phyloP scores from a whole-genome alignment of 2,329 filamentous ascomycete species.

The Pseudovirgaria hyperparasitica region DNA sequence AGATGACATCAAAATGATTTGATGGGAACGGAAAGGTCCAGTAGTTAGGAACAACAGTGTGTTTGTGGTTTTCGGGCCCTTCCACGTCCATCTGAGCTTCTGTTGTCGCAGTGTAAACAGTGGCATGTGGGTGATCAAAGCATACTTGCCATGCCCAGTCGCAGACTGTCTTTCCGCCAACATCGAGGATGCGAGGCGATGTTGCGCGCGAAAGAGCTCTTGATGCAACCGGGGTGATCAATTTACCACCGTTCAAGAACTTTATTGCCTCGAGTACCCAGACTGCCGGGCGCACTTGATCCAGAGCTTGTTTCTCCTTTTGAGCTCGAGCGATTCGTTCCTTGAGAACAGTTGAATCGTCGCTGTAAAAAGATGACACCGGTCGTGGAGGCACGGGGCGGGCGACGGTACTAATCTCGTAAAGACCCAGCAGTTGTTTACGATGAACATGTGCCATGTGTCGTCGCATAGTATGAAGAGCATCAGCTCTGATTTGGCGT shows the following conservation, averaged over 20 bases:
- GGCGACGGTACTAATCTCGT: conserved; percentile 49
- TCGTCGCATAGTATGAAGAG: conserved; percentile 70
- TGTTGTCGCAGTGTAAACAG: conserved; percentile 50
- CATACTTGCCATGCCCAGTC: conserved; percentile 97
- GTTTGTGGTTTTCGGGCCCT: conserved; percentile 77
- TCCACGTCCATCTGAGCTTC: conserved; percentile 39
- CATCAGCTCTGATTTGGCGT: conserved; percentile 74
- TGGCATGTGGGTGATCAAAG: conserved; percentile 69
- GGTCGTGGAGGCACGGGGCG: conserved; percentile 30
- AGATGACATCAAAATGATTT: conserved; percentile 82
- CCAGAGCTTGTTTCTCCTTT: conserved; percentile 68
- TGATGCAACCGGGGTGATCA: conserved; percentile 39
- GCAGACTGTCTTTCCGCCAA: conserved; percentile 71
- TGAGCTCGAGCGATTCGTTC: conserved; percentile 39
- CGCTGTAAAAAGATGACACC: conserved; percentile 31
- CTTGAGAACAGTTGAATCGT: conserved; percentile 53
- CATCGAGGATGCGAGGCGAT: conserved; percentile 64
- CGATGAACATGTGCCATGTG: conserved; percentile 61
- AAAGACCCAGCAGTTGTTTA: conserved; percentile 74
- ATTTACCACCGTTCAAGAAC: conserved; percentile 46
- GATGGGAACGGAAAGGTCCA: conserved; percentile 75
- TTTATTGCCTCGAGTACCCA: conserved; percentile 52
- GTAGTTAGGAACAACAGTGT: conserved; percentile 63
- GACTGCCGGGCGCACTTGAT: conserved; percentile 48
- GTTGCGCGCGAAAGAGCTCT: conserved; percentile 41